Evolutionary conservation across 768 basidiomycete genomes (phyloP).

Genomic region (Candolleomyces aberdarensis): DNA sequence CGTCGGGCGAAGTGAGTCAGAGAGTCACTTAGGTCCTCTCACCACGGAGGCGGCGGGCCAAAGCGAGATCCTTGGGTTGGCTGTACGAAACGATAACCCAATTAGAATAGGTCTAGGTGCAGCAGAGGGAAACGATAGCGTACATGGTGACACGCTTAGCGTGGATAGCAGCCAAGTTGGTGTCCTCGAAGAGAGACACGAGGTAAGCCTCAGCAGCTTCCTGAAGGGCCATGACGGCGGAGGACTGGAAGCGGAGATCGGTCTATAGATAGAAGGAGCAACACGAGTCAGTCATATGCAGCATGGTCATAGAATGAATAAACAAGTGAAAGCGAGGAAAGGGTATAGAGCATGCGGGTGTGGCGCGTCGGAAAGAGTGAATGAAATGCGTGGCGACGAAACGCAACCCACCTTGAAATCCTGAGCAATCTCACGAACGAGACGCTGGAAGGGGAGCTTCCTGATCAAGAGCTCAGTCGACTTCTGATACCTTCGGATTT

Average conservation of each 20-base stretch:
- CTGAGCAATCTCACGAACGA: constrained; percentile 96
- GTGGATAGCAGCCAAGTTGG: constrained; percentile 89
- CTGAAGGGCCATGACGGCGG: constrained; percentile 90
- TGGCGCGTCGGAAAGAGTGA: too few species aligned
- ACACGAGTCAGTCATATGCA: too few species aligned
- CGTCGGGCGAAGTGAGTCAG: not conserved
- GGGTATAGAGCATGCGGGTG: too few species aligned
- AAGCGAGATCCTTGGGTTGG: constrained; percentile 87
- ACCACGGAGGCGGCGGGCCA: constrained; percentile 83
- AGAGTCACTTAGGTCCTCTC: constrained; percentile 63
- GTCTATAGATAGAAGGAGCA: constrained; percentile 42
- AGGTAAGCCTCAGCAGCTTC: constrained; percentile 91
- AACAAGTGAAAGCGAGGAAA: not conserved
- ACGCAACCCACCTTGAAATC: constrained; percentile 76
- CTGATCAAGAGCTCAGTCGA: constrained; percentile 98
- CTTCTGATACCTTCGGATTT: constrained; percentile 98
- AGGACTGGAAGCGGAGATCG: constrained; percentile 93
- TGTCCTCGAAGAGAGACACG: constrained; percentile 84
- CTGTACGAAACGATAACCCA: constrained; percentile 24
- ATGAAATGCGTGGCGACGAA: not conserved
- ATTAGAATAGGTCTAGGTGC: too few species aligned
- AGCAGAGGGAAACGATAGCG: constrained; percentile 5
- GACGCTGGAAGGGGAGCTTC: constrained; percentile 99
- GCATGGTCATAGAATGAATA: not conserved
- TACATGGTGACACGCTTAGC: constrained; percentile 60